Evolutionary conservation across 805 yeast genomes (phyloP).

Genomic region (Hanseniaspora mollemarum): DNA sequence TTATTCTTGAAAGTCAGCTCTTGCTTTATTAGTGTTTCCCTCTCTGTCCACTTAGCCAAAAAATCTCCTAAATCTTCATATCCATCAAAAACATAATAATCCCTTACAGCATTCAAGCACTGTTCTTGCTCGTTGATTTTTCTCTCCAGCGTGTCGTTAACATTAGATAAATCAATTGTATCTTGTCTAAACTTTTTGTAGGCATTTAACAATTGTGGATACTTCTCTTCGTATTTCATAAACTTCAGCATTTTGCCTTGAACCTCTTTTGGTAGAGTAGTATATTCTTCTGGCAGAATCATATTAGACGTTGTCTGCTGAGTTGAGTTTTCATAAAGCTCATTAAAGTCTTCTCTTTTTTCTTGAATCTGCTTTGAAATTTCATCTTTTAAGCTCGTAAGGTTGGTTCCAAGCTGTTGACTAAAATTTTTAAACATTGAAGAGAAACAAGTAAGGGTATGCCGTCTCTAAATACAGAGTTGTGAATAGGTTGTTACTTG

Average conservation of each 20-base stretch:
- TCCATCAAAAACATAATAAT: constrained; percentile 3
- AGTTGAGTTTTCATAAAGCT: constrained; percentile 9
- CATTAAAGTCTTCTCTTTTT: constrained; percentile 14
- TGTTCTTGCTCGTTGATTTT: not conserved
- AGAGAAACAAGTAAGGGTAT: no score
- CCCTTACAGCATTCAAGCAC: constrained; percentile 6
- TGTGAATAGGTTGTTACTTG: not conserved
- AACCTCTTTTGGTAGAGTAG: constrained; percentile 39
- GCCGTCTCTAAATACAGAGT: no score
- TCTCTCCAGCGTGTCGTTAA: not conserved
- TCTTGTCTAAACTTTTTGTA: constrained; percentile 38
- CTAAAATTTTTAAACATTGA: constrained; percentile 12
- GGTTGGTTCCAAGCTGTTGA: constrained; percentile 16
- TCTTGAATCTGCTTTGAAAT: constrained; percentile 15
- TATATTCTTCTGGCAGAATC: constrained; percentile 15
- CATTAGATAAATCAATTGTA: not conserved
- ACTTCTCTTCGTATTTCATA: constrained; percentile 78
- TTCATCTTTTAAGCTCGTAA: constrained; percentile 16
- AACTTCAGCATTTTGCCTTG: constrained; percentile 59
- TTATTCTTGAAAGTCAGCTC: constrained; percentile 8
- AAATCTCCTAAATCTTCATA: constrained; percentile 11
- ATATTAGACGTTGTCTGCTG: not conserved
- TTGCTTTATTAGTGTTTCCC: constrained; percentile 6
- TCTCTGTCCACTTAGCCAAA: constrained; percentile 7
- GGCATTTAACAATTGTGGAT: constrained; percentile 74